Evolutionary conservation across 2,329 filamentous ascomycete species (phyloP), one percentile per base, ranked within the genome.

Genomic region (Orbilia quercus): DNA sequence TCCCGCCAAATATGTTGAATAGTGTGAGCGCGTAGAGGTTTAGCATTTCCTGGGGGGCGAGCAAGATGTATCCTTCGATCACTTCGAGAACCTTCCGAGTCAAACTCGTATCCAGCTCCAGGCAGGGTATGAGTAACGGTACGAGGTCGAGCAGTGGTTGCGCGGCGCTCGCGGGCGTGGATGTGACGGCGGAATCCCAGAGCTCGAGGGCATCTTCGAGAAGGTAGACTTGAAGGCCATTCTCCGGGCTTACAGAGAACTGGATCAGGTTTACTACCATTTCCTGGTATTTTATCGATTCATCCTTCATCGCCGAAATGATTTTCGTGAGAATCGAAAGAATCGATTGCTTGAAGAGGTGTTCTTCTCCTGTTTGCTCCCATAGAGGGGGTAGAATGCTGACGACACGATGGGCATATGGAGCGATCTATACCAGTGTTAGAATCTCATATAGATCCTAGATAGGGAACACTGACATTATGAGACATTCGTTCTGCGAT

Each of bases 261-360:
- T 88, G 85, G 44, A 99, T 89, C 55, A 98, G 85, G 0, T 94
- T 93, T 16, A 96, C 82, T 76, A 97, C 90, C 58, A 93, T 84
- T 14, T 85, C 81, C 75, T 97, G 92, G 77, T 96, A 96, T 16
- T 88, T 85, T 74, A 89, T 85, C 2, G 92, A 95, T 7, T 90
- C 86, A 11, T 86, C 85, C 70, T 90, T 91, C 87, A 98, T 91
- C 1, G 93, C 90, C 79, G 88, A 88, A n/a, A 96, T 91, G 12
- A 99, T 84, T 1, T 92, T 89, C 1, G 91, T 85, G 57, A 98
- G 87, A 40, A 98, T 90, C 1, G 90, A 91, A 66, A 98, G 85
- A 58, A 98, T 92, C 0, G 92, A 89, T 81, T 97, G 93, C 81
- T 98, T 98, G 84, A 97, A 90, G 80, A 98, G 87, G 81, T 92